These are phyloP conservation scores for Mycena vitilis DNA, from an alignment of 768 basidiomycete species.

Conservation along the genomic window DNA sequence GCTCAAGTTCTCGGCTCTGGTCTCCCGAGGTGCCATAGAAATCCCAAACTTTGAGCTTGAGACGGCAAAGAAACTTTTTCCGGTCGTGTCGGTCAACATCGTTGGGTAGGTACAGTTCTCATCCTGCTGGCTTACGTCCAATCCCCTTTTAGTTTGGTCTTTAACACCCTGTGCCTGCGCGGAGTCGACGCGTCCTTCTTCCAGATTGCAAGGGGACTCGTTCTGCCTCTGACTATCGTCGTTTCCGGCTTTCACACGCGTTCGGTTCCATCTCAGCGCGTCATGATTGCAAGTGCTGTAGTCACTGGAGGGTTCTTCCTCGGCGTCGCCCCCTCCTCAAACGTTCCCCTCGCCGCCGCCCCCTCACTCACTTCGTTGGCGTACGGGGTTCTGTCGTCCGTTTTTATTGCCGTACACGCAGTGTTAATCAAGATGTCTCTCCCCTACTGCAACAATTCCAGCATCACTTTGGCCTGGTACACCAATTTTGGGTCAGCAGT, in stretches of 20 bases:
- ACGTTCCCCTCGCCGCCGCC: slow-evolving; percentile 52
- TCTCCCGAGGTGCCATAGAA: slow-evolving; percentile 59
- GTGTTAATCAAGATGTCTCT: slow-evolving; percentile 81
- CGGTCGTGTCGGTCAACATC: slow-evolving; percentile 77
- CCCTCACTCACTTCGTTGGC: slow-evolving; percentile 70
- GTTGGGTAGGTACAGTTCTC: slow-evolving; percentile 46
- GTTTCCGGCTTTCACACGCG: slow-evolving; percentile 73
- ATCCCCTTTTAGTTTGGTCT: slow-evolving; percentile 60
- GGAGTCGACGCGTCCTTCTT: slow-evolving; percentile 87
- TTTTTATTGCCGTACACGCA: slow-evolving; percentile 82
- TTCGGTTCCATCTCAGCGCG: slow-evolving; percentile 62
- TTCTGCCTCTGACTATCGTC: slow-evolving; percentile 83
- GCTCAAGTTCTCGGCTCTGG: slow-evolving; percentile 63
- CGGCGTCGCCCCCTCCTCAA: slow-evolving; percentile 71
- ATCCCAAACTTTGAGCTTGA: slow-evolving; percentile 66
- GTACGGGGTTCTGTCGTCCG: slow-evolving; percentile 77
- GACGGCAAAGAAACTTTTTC: slow-evolving; percentile 67
- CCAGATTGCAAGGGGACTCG: slow-evolving; percentile 89
- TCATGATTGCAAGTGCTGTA: slow-evolving; percentile 67
- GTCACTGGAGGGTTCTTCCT: slow-evolving; percentile 84
- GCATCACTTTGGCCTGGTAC: slow-evolving; percentile 84
- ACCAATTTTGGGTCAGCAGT: slow-evolving; percentile 77
- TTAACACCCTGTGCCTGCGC: slow-evolving; percentile 83
- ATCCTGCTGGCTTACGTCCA: not conserved
- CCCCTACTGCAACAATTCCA: slow-evolving; percentile 75